Base-by-base conservation (phyloP, 176 grass and related monocot species). In the Hordeum vulgare region DNA sequence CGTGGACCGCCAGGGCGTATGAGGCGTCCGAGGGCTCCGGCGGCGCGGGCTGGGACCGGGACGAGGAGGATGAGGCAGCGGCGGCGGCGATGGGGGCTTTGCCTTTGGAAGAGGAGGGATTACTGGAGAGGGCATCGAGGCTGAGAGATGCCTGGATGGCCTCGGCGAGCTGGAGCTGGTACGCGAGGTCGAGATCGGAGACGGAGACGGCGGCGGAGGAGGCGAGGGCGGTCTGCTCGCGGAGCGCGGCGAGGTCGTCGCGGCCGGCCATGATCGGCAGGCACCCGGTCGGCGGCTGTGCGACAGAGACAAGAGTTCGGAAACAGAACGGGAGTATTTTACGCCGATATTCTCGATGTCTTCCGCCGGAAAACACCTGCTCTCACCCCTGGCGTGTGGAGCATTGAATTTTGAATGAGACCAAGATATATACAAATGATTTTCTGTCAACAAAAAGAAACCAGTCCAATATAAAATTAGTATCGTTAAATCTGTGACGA, bases 151-250 rank as follows among this genome's bases (percentile, higher is more conserved):
- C 88, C 9, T 78, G 23, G 85, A 90, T 81, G 63, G 88, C 91
- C 82, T 90, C 91, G 42, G 74, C 58, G 31, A 93, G 65, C 73
- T 90, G 91, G 42, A 93, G 76, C 7, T 82, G 58, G 78, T 80
- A 90, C 20, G 88, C 91, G 39, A 66, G 27, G 45, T 90, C 88
- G 44, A 74, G 62, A 34, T 71, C 56, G 8, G 53, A 26, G 45
- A 39, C 24, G 83, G 66, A 76, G n/a, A 14, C 11, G 21, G 67
- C 36, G 12, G 66, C 60, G 74, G 47, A 5, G 75, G 61, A 17
- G 11, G 71, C 64, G 34, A 75, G 17, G 25, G 57, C 0, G 42
- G 79, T 18, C 68, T 29, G 85, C 27, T 47, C 77, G 85, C 72
- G 77, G 82, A 85, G 33, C 28, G 80, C 66, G 27, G 83, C 54